phyloP scores from a whole-genome alignment of 805 yeast species.

The Wickerhamiella azymoides region DNA sequence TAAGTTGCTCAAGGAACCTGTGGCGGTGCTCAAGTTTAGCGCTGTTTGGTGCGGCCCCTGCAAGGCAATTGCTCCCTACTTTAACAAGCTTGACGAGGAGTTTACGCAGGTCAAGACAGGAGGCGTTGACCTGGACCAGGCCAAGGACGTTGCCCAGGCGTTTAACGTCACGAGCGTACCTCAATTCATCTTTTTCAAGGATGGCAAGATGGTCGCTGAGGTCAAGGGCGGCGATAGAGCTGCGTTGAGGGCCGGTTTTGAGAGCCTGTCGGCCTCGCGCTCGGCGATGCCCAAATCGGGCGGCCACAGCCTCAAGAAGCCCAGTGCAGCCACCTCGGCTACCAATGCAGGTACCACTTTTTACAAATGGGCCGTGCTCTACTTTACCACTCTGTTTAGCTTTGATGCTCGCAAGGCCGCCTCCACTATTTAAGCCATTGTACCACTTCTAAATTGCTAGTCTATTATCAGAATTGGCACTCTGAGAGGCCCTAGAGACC shows the following conservation, averaged over 20 bases:
- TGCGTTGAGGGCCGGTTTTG: slow-evolving; percentile 10
- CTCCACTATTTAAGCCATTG: neutral
- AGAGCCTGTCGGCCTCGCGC: neutral
- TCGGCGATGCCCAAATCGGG: slow-evolving; percentile 1
- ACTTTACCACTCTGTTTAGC: slow-evolving; percentile 15
- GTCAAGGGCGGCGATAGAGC: slow-evolving; percentile 22
- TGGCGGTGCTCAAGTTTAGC: slow-evolving; percentile 71
- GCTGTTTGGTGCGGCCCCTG: slow-evolving; percentile 99
- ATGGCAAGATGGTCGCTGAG: slow-evolving; percentile 53
- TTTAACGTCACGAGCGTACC: slow-evolving; percentile 52
- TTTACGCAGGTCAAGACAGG: slow-evolving; percentile 44
- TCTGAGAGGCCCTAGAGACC: neutral
- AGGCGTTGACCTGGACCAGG: slow-evolving; percentile 84
- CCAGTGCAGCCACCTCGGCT: neutral
- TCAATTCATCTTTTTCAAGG: slow-evolving; percentile 58
- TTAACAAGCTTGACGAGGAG: slow-evolving; percentile 63
- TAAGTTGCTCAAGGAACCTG: slow-evolving; percentile 37
- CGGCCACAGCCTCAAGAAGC: neutral
- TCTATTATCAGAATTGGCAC: no score
- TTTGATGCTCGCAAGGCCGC: slow-evolving; percentile 15
- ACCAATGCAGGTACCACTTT: neutral
- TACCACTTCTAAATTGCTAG: neutral
- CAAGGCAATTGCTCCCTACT: slow-evolving; percentile 86
- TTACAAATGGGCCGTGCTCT: slow-evolving; percentile 11
- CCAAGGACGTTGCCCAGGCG: slow-evolving; percentile 53